These are phyloP conservation scores for Colletotrichum tabaci DNA, from an alignment of 2,329 filamentous ascomycete genomes.

Conservation along the genomic window DNA sequence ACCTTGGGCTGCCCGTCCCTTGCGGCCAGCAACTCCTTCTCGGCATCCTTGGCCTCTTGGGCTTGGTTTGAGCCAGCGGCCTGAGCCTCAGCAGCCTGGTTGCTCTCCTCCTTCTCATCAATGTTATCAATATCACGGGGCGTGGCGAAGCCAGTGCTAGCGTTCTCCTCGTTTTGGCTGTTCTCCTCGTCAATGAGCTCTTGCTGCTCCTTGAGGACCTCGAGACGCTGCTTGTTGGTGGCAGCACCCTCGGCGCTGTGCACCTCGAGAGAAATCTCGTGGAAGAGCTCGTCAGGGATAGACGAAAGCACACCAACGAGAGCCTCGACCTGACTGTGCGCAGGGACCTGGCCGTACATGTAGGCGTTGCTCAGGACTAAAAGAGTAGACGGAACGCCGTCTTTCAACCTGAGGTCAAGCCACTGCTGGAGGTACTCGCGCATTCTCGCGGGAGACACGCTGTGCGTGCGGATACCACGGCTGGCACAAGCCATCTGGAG, in stretches of 20 bases:
- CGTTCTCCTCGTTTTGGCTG: slow-evolving; percentile 87
- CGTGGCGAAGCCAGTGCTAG: slow-evolving; percentile 79
- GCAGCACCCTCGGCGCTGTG: slow-evolving; percentile 96
- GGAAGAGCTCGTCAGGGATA: slow-evolving; percentile 98
- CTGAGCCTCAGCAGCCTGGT: slow-evolving; percentile 65
- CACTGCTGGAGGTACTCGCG: slow-evolving; percentile 93
- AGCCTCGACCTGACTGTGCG: slow-evolving; percentile 91
- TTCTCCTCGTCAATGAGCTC: slow-evolving; percentile 98
- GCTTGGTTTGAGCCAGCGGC: slow-evolving; percentile 52
- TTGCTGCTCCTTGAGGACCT: slow-evolving; percentile 98
- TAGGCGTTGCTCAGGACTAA: slow-evolving; percentile 97
- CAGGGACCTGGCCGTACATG: slow-evolving; percentile 94
- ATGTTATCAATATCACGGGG: slow-evolving; percentile 93
- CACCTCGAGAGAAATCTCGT: slow-evolving; percentile 98
- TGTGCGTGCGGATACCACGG: slow-evolving; percentile 92
- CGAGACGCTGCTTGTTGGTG: slow-evolving; percentile 98
- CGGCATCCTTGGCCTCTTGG: slow-evolving; percentile 56
- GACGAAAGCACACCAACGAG: slow-evolving; percentile 92
- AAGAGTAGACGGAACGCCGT: slow-evolving; percentile 96
- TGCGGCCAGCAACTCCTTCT: slow-evolving; percentile 55
- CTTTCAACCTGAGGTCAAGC: slow-evolving; percentile 92
- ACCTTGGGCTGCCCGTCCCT: slow-evolving; percentile 47
- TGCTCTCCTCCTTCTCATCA: slow-evolving; percentile 89
- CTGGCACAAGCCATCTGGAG: slow-evolving; percentile 93
- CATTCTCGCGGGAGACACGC: slow-evolving; percentile 88